These are phyloP conservation scores for Pseudocercospora eumusae DNA, from an alignment of 2,329 filamentous ascomycete genomes.

Conservation along the genomic window DNA sequence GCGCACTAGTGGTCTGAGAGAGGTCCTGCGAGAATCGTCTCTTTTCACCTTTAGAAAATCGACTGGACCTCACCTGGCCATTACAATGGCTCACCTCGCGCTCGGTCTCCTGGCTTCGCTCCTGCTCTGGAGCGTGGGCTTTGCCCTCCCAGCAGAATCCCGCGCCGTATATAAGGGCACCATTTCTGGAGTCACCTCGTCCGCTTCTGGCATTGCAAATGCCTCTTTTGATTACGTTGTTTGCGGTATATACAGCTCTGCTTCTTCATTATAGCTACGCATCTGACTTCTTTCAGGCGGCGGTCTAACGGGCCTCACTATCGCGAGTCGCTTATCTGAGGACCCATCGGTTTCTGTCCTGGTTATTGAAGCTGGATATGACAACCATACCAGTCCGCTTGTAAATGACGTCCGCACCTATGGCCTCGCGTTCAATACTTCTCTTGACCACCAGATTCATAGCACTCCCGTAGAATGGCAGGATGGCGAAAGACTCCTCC, in stretches of 20 bases:
- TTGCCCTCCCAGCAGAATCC: conserved; percentile 9
- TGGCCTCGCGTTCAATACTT: conserved; percentile 29
- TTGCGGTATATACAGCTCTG: conserved; percentile 19
- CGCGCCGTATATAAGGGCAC: conserved; percentile 7
- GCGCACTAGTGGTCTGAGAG: not conserved
- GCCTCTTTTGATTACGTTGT: conserved; percentile 32
- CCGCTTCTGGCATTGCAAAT: conserved; percentile 18
- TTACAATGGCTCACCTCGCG: not conserved
- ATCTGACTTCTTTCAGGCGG: conserved; percentile 16
- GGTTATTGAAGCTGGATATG: conserved; percentile 30
- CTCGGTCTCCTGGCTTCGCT: not conserved
- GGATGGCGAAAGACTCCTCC: conserved; percentile 23
- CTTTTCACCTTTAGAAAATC: not conserved
- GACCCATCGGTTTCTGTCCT: conserved; percentile 30
- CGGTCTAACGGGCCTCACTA: conserved; percentile 32
- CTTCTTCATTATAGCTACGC: not conserved
- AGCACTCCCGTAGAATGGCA: conserved; percentile 31
- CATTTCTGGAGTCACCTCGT: conserved; percentile 22
- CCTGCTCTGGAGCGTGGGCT: not conserved
- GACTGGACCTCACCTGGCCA: not conserved
- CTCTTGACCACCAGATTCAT: conserved; percentile 29
- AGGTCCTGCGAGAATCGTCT: not conserved
- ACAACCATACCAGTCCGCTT: conserved; percentile 25
- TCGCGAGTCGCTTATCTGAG: conserved; percentile 31
- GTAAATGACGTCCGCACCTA: conserved; percentile 33